These are phyloP conservation scores for Ustilaginoidea virens DNA, from an alignment of 2,329 filamentous ascomycete genomes.

Conservation along the genomic window DNA sequence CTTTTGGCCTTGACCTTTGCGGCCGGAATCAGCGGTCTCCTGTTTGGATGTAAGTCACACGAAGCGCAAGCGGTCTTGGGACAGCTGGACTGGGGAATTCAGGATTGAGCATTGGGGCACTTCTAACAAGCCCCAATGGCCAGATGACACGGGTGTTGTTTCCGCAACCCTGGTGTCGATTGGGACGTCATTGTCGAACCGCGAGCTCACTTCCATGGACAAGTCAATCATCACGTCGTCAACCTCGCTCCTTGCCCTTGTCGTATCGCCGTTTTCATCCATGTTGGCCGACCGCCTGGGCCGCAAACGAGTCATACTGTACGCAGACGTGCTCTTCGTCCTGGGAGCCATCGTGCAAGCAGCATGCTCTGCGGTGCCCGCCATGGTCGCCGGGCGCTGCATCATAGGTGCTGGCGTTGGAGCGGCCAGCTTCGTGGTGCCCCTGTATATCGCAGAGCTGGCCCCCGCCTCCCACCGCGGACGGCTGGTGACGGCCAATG, in stretches of 20 bases:
- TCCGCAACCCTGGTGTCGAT: constrained; percentile 53
- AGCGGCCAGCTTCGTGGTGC: constrained; percentile 66
- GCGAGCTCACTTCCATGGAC: constrained; percentile 43
- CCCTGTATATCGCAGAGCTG: constrained; percentile 78
- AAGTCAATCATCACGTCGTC: constrained; percentile 58
- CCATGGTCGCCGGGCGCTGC: constrained; percentile 53
- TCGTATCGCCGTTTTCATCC: constrained; percentile 48
- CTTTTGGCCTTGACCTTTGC: constrained; percentile 47
- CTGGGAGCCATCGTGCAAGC: constrained; percentile 53
- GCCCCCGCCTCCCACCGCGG: constrained; percentile 64
- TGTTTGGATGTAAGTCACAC: constrained; percentile 51
- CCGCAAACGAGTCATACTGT: constrained; percentile 45
- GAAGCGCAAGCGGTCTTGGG: too few species aligned
- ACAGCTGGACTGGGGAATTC: background rate
- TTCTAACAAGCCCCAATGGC: constrained; percentile 1
- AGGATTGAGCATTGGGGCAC: too few species aligned
- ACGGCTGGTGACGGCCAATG: constrained; percentile 64
- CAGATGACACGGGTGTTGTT: constrained; percentile 54
- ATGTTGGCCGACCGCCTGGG: constrained; percentile 47
- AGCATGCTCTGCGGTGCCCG: constrained; percentile 34
- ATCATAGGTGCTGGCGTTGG: constrained; percentile 61
- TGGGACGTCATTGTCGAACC: constrained; percentile 39
- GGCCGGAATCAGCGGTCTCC: constrained; percentile 49
- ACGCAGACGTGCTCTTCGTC: constrained; percentile 52
- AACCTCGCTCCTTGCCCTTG: constrained; percentile 49